These are phyloP conservation scores for Kluyveromyces wickerhamii DNA, from an alignment of 805 yeast species.

Conservation along the genomic window DNA sequence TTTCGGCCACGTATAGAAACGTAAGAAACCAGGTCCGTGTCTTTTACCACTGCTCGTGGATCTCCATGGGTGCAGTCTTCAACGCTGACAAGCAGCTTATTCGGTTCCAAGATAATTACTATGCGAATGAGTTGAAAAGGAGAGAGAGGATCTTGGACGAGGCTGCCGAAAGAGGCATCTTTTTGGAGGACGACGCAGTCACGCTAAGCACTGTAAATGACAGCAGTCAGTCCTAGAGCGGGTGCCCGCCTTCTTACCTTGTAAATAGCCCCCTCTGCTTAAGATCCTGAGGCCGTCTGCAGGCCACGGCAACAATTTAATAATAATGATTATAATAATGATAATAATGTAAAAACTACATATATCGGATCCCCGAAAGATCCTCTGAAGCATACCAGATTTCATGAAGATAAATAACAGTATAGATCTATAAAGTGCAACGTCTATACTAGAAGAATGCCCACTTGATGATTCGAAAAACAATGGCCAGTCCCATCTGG, in stretches of 20 bases:
- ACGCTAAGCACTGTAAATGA: slow-evolving; percentile 11
- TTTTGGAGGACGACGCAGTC: slow-evolving; percentile 31
- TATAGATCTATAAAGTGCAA: no score
- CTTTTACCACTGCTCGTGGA: slow-evolving; percentile 36
- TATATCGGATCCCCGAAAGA: no score
- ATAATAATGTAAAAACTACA: no score
- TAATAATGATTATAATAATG: no score
- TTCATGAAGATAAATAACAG: no score
- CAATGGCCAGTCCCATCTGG: slow-evolving; percentile 11
- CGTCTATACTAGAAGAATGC: slow-evolving; percentile 26
- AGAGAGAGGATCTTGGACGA: slow-evolving; percentile 33
- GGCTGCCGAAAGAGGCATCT: slow-evolving; percentile 40
- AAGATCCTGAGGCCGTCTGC: no score
- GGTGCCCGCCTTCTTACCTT: background rate
- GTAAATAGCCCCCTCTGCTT: no score
- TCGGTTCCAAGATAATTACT: slow-evolving; percentile 30
- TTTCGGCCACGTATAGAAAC: slow-evolving; percentile 31
- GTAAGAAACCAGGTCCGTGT: slow-evolving; percentile 35
- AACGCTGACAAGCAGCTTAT: slow-evolving; percentile 36
- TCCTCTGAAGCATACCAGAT: no score
- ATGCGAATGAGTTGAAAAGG: slow-evolving; percentile 29
- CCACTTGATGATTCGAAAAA: slow-evolving; percentile 17
- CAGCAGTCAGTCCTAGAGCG: background rate
- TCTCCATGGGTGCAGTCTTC: slow-evolving; percentile 35
- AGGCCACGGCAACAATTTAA: no score